Percentiles rank a stretch among this genome's conserved stretches.
phyloP scores from a whole-genome alignment of 495 filamentous ascomycete species.

The Lineolata rhizophorae region DNA sequence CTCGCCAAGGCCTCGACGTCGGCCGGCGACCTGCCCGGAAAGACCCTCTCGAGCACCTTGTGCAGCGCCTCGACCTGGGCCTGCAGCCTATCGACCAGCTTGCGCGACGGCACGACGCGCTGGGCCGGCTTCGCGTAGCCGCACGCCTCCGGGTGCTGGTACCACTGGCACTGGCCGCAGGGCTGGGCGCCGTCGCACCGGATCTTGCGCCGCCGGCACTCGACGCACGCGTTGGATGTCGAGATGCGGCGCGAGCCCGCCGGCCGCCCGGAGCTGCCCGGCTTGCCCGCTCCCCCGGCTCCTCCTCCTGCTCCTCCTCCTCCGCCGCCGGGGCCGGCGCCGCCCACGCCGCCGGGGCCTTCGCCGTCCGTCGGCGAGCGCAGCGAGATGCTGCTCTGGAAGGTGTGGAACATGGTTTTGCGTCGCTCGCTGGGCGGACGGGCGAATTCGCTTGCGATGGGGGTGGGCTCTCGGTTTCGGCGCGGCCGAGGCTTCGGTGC shows the following conservation, averaged over 20 bases:
- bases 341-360: conserved; percentile 4
- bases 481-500: no score
- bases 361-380: conserved; percentile 8
- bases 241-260: conserved; percentile 13
- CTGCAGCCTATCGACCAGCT: conserved; percentile 16
- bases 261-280: conserved; percentile 9
- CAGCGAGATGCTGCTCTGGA: conserved; percentile 11
- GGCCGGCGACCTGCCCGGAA: conserved; percentile 24
- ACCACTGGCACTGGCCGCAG: conserved; percentile 17
- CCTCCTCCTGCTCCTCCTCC: no score
- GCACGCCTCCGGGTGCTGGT: conserved; percentile 17
- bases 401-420: conserved; percentile 17
- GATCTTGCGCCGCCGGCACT: conserved; percentile 13
- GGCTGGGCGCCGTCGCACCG: conserved; percentile 14
- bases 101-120: conserved; percentile 15
- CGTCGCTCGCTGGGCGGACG: no score
- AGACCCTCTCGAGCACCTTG: conserved; percentile 22
- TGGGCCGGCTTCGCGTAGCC: conserved; percentile 17
- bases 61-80: conserved; percentile 11
- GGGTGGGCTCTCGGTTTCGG: no score
- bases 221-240: conserved; percentile 15
- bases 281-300: no score
- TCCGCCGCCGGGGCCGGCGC: no score
- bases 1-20: conserved; percentile 22
- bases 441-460: no score